A percentile compares a stretch with the other conserved stretches of the same genome.
These are phyloP conservation scores for Magnaporthales sp. DNA, from an alignment of 2,329 filamentous ascomycete species.

Conservation along the genomic window DNA sequence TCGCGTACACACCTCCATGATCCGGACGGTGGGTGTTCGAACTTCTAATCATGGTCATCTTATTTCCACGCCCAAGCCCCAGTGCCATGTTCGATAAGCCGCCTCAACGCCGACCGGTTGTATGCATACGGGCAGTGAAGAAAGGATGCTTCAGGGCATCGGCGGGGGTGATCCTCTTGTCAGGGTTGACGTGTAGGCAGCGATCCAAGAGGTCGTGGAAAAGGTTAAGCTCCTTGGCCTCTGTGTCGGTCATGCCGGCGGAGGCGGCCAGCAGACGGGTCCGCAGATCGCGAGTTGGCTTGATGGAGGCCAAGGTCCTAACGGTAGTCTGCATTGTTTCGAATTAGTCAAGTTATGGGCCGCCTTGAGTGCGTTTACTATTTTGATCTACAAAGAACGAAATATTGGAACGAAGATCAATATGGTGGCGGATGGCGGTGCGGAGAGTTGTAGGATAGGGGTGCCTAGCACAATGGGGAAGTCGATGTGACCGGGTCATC, in stretches of 20 bases:
- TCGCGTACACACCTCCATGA: not conserved
- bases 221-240: conserved; percentile 67
- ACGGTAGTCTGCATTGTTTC: conserved; percentile 48
- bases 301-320: conserved; percentile 59
- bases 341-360: not conserved
- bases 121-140: conserved; percentile 43
- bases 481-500: not conserved
- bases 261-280: conserved; percentile 68
- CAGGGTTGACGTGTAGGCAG: conserved; percentile 82
- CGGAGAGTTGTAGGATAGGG: not conserved
- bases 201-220: conserved; percentile 86
- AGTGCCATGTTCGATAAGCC: not conserved
- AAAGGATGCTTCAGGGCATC: conserved; percentile 89
- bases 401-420: not conserved
- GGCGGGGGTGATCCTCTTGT: conserved; percentile 78
- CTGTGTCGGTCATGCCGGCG: conserved; percentile 63
- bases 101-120: not conserved
- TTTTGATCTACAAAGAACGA: not conserved
- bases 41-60: not conserved
- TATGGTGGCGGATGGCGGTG: not conserved
- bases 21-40: not conserved
- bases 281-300: conserved; percentile 74
- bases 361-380: not conserved
- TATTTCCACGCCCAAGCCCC: not conserved
- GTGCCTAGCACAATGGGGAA: not conserved